Base-by-base conservation (phyloP, 2,329 filamentous ascomycete species). In the Mariannaea elegans region DNA sequence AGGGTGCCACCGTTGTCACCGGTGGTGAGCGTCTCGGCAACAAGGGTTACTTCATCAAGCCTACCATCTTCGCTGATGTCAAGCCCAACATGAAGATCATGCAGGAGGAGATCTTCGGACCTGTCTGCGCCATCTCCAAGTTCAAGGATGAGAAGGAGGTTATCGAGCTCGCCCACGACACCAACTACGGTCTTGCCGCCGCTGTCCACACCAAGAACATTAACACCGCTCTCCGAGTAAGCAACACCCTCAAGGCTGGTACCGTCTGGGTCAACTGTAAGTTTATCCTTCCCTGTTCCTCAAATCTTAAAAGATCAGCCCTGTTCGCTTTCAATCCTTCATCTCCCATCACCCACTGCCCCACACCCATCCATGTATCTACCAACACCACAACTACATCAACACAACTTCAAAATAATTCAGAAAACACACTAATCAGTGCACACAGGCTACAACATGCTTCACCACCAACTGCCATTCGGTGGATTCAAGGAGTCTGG, bases 71-170 rank as follows among this genome's bases (percentile, higher is more conserved):
- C 84, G 88, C 86, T 77, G 88, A 93, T 73, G 92, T 95, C 67
- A 86, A 82, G 48, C 80, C 88, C 67, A 87, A 94, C 77, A 96
- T 95, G 91, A 94, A 92, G 86, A 95, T 97, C 73, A 89, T 93
- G 81, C 87, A 92, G 78, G 92, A 96, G 81, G 93, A 97, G 82
- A 95, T 97, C 76, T 97, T 97, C 76, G 93, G 93, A 65, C 93
- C 93, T 59, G 93, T 97, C 65, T 91, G 88, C 81, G 85, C 90
- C 71, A 89, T 97, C 69, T 85, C 90, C 81, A 96, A 94, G 82
- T 96, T 97, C 85, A 90, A 89, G 82, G 87, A 84, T 68, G 89
- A 92, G 81, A 90, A 89, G 36, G 93, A 97, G 56, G 91, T 87
- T 64, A 88, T 97, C 78, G 80, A 83, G 67, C 79, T 91, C 52